A percentile compares a stretch with the other conserved stretches of the same genome.
Conservation (phyloP, 805 yeast species). For the Saccharomycopsis guyanensis region DNA sequence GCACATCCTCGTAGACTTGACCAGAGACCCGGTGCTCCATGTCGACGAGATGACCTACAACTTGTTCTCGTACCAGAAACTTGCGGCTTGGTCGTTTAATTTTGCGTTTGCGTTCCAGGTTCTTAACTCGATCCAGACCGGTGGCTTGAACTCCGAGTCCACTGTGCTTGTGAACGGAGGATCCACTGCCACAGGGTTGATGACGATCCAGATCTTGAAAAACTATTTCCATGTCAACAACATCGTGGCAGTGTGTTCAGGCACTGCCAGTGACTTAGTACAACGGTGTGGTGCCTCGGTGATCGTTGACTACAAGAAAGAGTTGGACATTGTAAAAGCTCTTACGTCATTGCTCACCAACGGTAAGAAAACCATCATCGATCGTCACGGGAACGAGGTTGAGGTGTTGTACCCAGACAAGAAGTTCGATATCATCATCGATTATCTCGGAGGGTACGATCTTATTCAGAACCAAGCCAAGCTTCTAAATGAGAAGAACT, state of each 20-base stretch:
- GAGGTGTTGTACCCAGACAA: constrained; percentile 30
- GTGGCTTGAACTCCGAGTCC: constrained; percentile 32
- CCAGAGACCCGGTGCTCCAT: constrained; percentile 39
- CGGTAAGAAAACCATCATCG: constrained; percentile 21
- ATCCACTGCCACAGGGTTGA: constrained; percentile 65
- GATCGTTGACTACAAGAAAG: constrained; percentile 41
- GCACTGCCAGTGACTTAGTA: constrained; percentile 39
- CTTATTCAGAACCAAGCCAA: constrained; percentile 28
- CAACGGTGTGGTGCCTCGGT: constrained; percentile 44
- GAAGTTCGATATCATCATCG: constrained; percentile 59
- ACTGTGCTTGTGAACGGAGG: constrained; percentile 68
- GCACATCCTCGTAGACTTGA: constrained; percentile 47
- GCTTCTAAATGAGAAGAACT: constrained; percentile 22
- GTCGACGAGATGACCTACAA: constrained; percentile 38
- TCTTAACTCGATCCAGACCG: constrained; percentile 27
- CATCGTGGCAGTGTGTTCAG: constrained; percentile 54
- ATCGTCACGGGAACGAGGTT: constrained; percentile 23
- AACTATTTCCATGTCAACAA: constrained; percentile 40
- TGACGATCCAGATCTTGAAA: constrained; percentile 52
- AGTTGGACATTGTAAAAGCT: constrained; percentile 23
- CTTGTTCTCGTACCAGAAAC: constrained; percentile 33
- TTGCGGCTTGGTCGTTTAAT: constrained; percentile 58
- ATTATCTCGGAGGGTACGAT: constrained; percentile 61
- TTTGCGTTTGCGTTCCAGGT: constrained; percentile 54
- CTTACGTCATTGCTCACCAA: constrained; percentile 26